Percentiles rank a stretch among this genome's conserved stretches.
phyloP scores from a whole-genome alignment of 2,329 filamentous ascomycete genomes.

The Orbilia oligospora region DNA sequence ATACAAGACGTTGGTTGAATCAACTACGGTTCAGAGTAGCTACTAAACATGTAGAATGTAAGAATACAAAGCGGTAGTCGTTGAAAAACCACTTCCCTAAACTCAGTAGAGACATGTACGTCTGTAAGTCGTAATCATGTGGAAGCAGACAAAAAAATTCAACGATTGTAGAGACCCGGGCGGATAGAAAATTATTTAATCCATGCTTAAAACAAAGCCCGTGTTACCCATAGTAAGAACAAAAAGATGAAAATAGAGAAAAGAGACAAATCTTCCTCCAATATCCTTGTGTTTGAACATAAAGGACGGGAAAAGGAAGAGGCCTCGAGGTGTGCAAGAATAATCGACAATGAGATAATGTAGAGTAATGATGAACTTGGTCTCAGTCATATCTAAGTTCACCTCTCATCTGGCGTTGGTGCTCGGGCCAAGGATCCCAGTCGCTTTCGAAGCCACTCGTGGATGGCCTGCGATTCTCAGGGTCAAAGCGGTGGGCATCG shows the following conservation, averaged over 20 bases:
- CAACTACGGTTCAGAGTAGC: background rate
- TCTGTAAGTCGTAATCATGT: background rate
- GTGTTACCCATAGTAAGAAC: background rate
- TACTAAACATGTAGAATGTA: background rate
- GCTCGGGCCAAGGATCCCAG: background rate
- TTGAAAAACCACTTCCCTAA: too few relatives aligned
- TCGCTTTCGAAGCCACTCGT: too few relatives aligned
- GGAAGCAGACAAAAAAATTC: background rate
- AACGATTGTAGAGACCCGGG: background rate
- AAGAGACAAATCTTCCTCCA: background rate
- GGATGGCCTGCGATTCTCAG: background rate
- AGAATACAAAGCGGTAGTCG: background rate
- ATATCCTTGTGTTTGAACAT: background rate
- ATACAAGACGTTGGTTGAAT: background rate
- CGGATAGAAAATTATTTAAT: background rate
- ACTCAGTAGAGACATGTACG: too few relatives aligned
- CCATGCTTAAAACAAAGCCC: background rate
- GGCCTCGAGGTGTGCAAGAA: background rate
- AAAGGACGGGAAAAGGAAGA: background rate
- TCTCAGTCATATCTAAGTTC: background rate
- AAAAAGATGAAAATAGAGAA: too few relatives aligned
- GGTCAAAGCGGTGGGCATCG: background rate
- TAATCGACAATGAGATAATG: background rate
- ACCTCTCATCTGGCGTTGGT: background rate
- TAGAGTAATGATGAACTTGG: background rate